Evolutionary conservation across 129 eudicot genomes (phyloP).

Genomic region (Chrysanthemum makinoi): DNA sequence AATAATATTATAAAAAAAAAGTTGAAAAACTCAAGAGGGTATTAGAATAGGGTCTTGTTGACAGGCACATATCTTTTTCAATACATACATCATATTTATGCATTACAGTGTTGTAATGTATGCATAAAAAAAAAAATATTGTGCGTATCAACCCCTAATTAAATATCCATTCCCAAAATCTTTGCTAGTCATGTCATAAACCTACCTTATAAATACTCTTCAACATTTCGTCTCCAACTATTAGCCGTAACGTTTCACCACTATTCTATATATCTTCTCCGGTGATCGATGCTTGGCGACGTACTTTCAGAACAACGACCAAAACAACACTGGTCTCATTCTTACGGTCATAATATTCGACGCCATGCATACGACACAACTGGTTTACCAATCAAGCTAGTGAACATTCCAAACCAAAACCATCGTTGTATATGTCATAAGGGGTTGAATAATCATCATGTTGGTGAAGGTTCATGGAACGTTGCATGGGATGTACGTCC

Average conservation of each 20-base stretch:
- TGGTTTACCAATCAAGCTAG: slow-evolving; percentile 26
- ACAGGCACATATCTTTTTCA: too few species aligned
- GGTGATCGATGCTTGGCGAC: slow-evolving; percentile 68
- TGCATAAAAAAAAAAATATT: too few species aligned
- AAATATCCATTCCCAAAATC: too few species aligned
- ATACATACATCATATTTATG: too few species aligned
- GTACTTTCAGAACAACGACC: slow-evolving; percentile 53
- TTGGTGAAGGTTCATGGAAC: slow-evolving; percentile 87
- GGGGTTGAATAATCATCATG: slow-evolving; percentile 10
- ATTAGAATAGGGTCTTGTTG: too few species aligned
- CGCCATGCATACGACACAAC: slow-evolving; percentile 22
- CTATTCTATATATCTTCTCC: slow-evolving; percentile 4
- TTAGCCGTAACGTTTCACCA: neutral
- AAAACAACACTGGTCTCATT: slow-evolving; percentile 24
- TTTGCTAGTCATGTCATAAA: too few species aligned
- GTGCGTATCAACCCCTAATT: too few species aligned
- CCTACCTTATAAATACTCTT: neutral
- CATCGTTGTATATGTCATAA: slow-evolving; percentile 19
- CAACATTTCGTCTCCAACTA: neutral
- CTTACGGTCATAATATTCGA: neutral
- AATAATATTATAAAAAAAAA: too few species aligned
- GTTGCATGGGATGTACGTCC: slow-evolving; percentile 84
- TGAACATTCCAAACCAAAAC: neutral
- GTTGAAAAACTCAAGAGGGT: too few species aligned
- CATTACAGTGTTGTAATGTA: too few species aligned